Base-by-base conservation (phyloP, 495 filamentous ascomycete genomes). In the Usnea hakonensis region DNA sequence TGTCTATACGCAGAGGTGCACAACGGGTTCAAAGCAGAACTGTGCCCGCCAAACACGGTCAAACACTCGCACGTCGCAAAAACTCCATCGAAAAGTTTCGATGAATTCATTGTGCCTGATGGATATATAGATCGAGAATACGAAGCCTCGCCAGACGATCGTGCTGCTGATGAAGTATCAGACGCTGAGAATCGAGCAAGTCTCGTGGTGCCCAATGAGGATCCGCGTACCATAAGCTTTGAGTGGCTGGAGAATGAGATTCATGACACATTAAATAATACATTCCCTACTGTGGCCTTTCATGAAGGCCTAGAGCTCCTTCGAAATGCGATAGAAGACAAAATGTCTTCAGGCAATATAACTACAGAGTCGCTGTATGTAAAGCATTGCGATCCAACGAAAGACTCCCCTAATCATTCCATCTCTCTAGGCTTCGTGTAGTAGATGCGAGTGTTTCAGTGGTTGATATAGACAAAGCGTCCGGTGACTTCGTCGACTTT, bases 61-160 rank as follows among this genome's bases (percentile, higher is more conserved):
- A 48, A 7, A 5, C 65, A 44, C 21, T 41, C 10, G n/a, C 7
- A 33, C 14, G 5, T 41, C 21, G 32, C 21, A 23, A 68, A 61
- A 41, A 65, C 65, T 19, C 57, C 65, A 35, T 32, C 60, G 21
- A 66, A n/a, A 41, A n/a, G 65, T 14, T 7, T 38, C 9, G 69
- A 76, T 40, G 73, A 80, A 53, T 64, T 67, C 2, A 63, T 79
- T 9, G 62, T 68, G 0, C 71, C 74, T 11, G 73, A 72, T 57
- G 74, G 70, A 17, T 65, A 70, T 14, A 62, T 33, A 14, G 46
- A 63, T 57, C 48, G 57, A 17, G 53, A 58, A 5, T 33, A 40
- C 11, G 16, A 65, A 50, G 46, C 14, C 46, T 30, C 26, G 23
- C 11, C 21, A 30, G 4, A 14, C 23, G 30, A 0, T 16, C 4